Base-by-base conservation (phyloP, 768 basidiomycete genomes). In the Amanita muscaria region DNA sequence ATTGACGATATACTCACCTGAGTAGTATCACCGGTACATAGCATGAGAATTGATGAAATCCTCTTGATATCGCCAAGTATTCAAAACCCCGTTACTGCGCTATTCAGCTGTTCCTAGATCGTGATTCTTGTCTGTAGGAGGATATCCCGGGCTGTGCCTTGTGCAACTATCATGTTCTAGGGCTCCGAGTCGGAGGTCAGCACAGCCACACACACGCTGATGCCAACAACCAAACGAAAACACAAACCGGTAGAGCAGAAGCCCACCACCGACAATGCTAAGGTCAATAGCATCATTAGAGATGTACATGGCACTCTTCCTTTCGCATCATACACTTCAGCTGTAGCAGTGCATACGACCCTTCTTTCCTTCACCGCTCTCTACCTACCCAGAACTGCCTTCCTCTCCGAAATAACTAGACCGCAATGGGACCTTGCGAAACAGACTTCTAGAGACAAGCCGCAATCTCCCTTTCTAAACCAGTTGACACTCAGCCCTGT, bases 401-500 rank as follows among this genome's bases (percentile, higher is more conserved):
- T 68, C 35, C 56, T 78, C 19, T 64, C 69, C 47, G 64, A 61
- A 10, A 54, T 67, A n/a, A 60, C 62, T 23, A 55, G 54, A 2
- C 56, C 60, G 8, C 49, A 53, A 39, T 53, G 61, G 55, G 60
- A 65, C 48, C 48, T 56, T 22, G 55, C 54, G 15, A 59, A 62
- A 23, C 46, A 58, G 4, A 66, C 68, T 3, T 75, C 74, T 3
- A 60, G 59, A 5, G 83, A 86, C 53, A 69, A 75, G 43, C 85
- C 85, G 9, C 85, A 88, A 54, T 76, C 79, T 48, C 72, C 72
- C 2, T 85, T 88, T 60, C 62, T 90, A 16, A 77, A 74, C 31
- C 67, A 75, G 2, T 58, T 91, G 49, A 89, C 88, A 1, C 54
- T 64, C 2, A 73, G 72, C 48, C 83, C 86, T 5, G 58, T 68